Base-by-base conservation (phyloP, 768 basidiomycete species). In the Hypholoma sublateritium region DNA sequence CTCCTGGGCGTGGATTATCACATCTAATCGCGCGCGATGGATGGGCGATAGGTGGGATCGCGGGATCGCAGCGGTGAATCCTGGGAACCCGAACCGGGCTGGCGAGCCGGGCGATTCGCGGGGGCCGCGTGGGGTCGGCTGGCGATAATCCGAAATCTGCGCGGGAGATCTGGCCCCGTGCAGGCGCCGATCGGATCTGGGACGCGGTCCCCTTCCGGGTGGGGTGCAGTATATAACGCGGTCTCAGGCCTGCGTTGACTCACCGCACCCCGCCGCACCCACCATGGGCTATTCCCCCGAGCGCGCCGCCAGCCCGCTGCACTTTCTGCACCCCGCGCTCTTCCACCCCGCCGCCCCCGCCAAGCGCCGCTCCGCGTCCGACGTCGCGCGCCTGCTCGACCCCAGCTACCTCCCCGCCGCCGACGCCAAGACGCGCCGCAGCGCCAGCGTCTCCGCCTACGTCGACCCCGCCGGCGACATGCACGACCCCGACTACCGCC, bases 401-500 rank as follows among this genome's bases (percentile, higher is more conserved):
- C 85, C 85, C 4, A 72, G 84, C 17, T 86, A 86, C 72, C 66
- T 56, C 65, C 58, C 65, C 65, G 37, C 67, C 50, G 58, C 73
- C 58, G 22, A 32, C 81, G 77, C 59, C 5, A 41, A 41, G 81
- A 81, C 61, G 77, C 83, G 59, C 82, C 85, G 76, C 74, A 70
- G 67, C 64, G 53, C 67, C 53, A 65, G 62, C 42, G 60, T 32
- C 28, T 63, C 58, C 57, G 70, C 59, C 46, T 86, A 85, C 65
- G 79, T 86, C 59, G 86, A 87, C 75, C 74, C 72, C 66, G 74
- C 80, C 57, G 86, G 85, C 48, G 80, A 84, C 68, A 72, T 86
- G 22, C 85, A 87, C 64, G 86, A 87, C 68, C 86, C 86, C 21
- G 86, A 87, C 65, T 87, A 79, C 70, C 77, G 85, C 59, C 77